Conservation (phyloP, 2,329 filamentous ascomycete species). For the Trichophyton verrucosum region DNA sequence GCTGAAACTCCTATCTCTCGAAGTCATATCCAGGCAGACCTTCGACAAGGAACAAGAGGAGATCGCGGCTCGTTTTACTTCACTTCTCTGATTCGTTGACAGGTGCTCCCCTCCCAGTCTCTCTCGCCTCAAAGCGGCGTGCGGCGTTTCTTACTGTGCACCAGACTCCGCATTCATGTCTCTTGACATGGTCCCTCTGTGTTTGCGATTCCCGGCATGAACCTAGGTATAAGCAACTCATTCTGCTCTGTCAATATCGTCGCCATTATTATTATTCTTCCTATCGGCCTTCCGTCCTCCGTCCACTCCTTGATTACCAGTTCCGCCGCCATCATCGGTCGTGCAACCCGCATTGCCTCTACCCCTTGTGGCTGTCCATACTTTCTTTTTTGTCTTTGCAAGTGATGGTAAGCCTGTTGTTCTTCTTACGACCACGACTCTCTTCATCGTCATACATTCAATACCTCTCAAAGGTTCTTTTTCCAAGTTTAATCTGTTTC, state of each 20-base stretch:
- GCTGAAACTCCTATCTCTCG: not conserved
- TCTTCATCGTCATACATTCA: not conserved
- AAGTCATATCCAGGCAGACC: not conserved
- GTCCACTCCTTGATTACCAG: not conserved
- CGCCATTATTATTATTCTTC: not conserved
- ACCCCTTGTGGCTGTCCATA: not conserved
- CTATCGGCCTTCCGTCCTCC: not conserved
- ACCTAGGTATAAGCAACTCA: not conserved
- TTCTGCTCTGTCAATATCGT: not conserved
- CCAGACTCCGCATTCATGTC: not conserved
- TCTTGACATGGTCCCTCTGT: not conserved
- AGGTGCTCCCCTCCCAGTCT: not conserved
- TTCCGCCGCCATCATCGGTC: not conserved
- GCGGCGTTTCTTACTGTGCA: not conserved
- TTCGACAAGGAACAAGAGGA: not conserved
- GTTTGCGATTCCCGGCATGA: not conserved
- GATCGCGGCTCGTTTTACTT: not conserved
- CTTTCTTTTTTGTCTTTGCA: not conserved
- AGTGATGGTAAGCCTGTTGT: not conserved
- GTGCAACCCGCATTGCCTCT: not conserved
- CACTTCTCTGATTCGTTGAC: not conserved
- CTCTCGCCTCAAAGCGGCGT: not conserved
- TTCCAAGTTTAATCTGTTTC: not conserved
- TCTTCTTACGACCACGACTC: not conserved
- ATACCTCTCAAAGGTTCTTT: not conserved